A percentile compares a stretch with the other conserved stretches of the same genome.
Conservation (phyloP, 1,284 basidiomycete genomes). For the Ustilago cynodontis region DNA sequence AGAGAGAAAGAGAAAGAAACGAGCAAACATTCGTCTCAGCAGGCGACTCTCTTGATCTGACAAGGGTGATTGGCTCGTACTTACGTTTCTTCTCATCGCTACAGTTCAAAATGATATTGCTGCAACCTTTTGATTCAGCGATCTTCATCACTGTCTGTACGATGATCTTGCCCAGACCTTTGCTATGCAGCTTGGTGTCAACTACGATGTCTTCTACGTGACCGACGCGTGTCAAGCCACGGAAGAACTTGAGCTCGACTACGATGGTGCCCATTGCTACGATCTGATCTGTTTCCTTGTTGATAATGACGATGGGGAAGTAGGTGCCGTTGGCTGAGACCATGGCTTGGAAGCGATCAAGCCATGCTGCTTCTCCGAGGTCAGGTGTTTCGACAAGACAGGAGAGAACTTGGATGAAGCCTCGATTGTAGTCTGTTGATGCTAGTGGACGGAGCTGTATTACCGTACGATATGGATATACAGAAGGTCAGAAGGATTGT, state of each 20-base stretch:
- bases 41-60: background rate
- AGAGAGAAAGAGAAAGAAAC: background rate
- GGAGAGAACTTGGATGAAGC: slow-evolving; percentile 84
- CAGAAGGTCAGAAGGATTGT: background rate
- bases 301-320: slow-evolving; percentile 85
- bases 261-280: slow-evolving; percentile 89
- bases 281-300: slow-evolving; percentile 80
- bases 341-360: slow-evolving; percentile 47
- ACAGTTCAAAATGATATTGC: slow-evolving; percentile 97
- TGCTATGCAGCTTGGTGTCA: slow-evolving; percentile 85
- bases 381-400: slow-evolving; percentile 84
- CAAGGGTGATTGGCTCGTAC: slow-evolving; percentile 62
- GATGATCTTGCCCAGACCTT: slow-evolving; percentile 86
- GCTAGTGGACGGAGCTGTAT: slow-evolving; percentile 87
- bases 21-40: background rate
- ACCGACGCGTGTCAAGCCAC: slow-evolving; percentile 83
- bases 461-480: background rate
- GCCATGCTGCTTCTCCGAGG: slow-evolving; percentile 76
- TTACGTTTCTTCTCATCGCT: slow-evolving; percentile 88
- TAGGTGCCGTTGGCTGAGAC: slow-evolving; percentile 72
- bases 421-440: slow-evolving; percentile 83
- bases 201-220: slow-evolving; percentile 99
- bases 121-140: slow-evolving; percentile 81
- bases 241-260: slow-evolving; percentile 91
- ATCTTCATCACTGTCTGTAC: slow-evolving; percentile 83